A percentile compares a stretch with the other conserved stretches of the same genome.
These are phyloP conservation scores for Gleditsia sinensis DNA, from an alignment of 306 rosid genomes.

Conservation along the genomic window DNA sequence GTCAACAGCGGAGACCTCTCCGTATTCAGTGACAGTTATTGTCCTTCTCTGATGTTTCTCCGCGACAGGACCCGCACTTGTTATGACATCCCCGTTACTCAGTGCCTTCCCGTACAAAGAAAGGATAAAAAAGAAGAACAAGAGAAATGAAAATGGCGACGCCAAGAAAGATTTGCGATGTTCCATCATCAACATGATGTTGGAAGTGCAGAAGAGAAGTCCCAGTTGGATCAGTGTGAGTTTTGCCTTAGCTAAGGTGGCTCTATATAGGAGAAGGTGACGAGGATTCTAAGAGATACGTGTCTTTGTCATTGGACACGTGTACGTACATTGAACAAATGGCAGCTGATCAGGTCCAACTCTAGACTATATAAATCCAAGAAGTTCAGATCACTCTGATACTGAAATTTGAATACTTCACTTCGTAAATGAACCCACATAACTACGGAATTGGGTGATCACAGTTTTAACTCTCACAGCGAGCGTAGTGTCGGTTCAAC, in stretches of 20 bases:
- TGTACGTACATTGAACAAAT: slow-evolving; percentile 40
- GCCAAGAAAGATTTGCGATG: slow-evolving; percentile 9
- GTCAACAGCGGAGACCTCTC: slow-evolving; percentile 62
- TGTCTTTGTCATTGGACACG: slow-evolving; percentile 60
- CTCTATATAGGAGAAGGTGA: slow-evolving; percentile 39
- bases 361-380: slow-evolving; percentile 15
- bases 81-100: slow-evolving; percentile 33
- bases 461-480: neutral
- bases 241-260: slow-evolving; percentile 18
- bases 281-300: slow-evolving; percentile 30
- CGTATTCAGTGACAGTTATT: slow-evolving; percentile 54
- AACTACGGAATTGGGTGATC: neutral
- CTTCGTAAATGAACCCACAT: neutral
- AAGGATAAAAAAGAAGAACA: slow-evolving; percentile 35
- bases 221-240: slow-evolving; percentile 5
- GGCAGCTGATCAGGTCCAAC: slow-evolving; percentile 42
- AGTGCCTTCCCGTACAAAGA: slow-evolving; percentile 38
- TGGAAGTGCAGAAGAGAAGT: neutral
- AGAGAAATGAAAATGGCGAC: slow-evolving; percentile 23
- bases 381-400: slow-evolving; percentile 22
- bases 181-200: slow-evolving; percentile 25
- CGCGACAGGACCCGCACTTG: slow-evolving; percentile 46
- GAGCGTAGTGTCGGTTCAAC: no score
- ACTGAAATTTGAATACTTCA: neutral
- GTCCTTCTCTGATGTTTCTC: slow-evolving; percentile 51